Evolutionary conservation across 1,284 basidiomycete species (phyloP), one percentile per base, ranked within the genome.

Genomic region (Microbotryum lychnidis-dioicae): DNA sequence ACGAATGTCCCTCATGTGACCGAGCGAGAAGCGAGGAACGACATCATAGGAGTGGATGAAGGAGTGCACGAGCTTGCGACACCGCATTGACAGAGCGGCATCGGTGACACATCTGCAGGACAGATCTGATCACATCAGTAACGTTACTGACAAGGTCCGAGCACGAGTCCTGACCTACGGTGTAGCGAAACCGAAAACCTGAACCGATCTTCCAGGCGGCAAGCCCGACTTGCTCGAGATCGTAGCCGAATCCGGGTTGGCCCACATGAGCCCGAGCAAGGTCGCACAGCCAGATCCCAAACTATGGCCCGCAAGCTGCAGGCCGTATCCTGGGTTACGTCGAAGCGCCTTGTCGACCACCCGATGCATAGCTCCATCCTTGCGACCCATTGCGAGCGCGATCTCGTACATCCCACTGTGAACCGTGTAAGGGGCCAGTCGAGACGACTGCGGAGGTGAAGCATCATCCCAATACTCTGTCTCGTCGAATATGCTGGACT

Each of bases 221-320:
- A 91, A 79, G 6, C 87, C 74, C 14, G 66, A 64, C 37, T 50
- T 48, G 37, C 53, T 49, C n/a, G 50, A 84, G 0, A 87, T 89
- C 50, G 85, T 77, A 63, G 87, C 87, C 1, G 84, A 88, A 64
- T 77, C 79, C 20, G 86, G 85, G 72, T 89, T 85, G 2, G 87
- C 87, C 89, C 89, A 91, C 81, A 87, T 86, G 74, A 91, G 75
- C 45, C 84, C 87, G n/a, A 90, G 77, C 14, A 90, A 76, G 1
- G 83, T 80, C 12, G 86, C 87, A 0, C 92, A 87, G 0, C 89
- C 91, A 6, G 90, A 90, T 10, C 91, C 91, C 3, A 94, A 79
- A 72, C 87, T 90, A 73, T 94, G 91, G 2, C 91, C 91, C 0
- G 74, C 71, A 20, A 80, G 60, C 12, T 78, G 73, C 47, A 79